Evolutionary conservation across 2,329 filamentous ascomycete genomes (phyloP).

Genomic region (Tolypocladium guangdongense): DNA sequence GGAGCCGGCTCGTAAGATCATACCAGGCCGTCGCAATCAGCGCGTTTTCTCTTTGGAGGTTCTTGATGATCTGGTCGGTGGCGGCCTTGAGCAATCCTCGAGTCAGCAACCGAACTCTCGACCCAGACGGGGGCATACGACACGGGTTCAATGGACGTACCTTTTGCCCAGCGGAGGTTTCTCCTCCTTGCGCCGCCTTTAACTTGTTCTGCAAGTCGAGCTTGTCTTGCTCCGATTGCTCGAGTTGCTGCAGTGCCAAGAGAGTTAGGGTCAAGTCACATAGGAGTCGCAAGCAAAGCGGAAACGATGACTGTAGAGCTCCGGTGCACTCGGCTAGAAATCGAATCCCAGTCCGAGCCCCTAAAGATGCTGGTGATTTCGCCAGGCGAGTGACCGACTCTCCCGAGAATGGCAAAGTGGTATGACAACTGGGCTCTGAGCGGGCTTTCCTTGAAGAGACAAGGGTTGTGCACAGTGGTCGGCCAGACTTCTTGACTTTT

Average conservation of each 20-base stretch:
- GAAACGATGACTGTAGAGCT: not conserved
- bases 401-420: not conserved
- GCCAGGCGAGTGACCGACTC: not conserved
- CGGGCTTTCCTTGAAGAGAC: not conserved
- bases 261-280: not conserved
- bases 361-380: not conserved
- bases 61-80: slow-evolving; percentile 48
- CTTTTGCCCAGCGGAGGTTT: slow-evolving; percentile 39
- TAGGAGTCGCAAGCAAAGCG: not conserved
- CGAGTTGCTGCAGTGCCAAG: slow-evolving; percentile 37
- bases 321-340: no score
- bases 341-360: not conserved
- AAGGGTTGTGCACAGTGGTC: not conserved
- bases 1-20: slow-evolving; percentile 65
- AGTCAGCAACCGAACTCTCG: not conserved
- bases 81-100: slow-evolving; percentile 27
- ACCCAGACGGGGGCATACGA: not conserved
- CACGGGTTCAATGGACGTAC: slow-evolving; percentile 25
- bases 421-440: not conserved
- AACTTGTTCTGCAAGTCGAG: slow-evolving; percentile 44
- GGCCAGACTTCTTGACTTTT: not conserved
- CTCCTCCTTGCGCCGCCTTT: slow-evolving; percentile 40
- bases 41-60: slow-evolving; percentile 65
- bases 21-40: slow-evolving; percentile 81
- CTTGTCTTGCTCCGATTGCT: slow-evolving; percentile 45